Evolutionary conservation across 768 basidiomycete species (phyloP), one percentile per base, ranked within the genome.

Genomic region (Leucocoprinus leucothites): DNA sequence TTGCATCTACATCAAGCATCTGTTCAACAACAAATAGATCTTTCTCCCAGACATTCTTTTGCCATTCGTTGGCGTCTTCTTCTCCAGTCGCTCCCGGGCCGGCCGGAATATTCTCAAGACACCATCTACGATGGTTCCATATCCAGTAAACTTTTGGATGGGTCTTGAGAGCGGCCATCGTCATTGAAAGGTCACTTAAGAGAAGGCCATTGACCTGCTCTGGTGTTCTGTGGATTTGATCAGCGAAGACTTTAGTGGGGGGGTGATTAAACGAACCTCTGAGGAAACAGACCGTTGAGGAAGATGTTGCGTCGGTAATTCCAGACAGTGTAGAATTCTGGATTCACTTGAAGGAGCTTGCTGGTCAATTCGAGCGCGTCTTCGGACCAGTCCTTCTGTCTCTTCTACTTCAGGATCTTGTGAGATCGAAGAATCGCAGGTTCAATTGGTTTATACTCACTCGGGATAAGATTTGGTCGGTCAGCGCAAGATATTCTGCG

Each of bases 71-170:
- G 9, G 69, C 64, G 51, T 82, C 76, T 1, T 67, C 69, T n/a
- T 76, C 74, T 0, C 68, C 70, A 46, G 74, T 71, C 1, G 67
- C 62, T 25, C 72, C 75, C 0, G 92, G 91, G 1, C 86, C 89
- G 50, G 79, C 75, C 0, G 96, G 95, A 9, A 96, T 81, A 51
- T 87, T 82, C 67, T 89, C 87, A 1, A 99, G 81, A 64, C 95
- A 95, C 97, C 97, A 98, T 62, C 86, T 77, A 36, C 97, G 84
- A 64, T 99, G 94, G 66, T 94, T 98, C 97, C 97, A 99, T 62
- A 98, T 94, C 87, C 91, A 94, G 67, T 99, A 99, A 18, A 97
- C 87, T 67, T 98, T 99, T 13, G 97, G 97, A 65, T 95, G 84
- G 8, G 80, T 75, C 63, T 90, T 88, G 42, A 99, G 79, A 5